These are phyloP conservation scores for Amanita muscaria DNA, from an alignment of 768 basidiomycete species.

Conservation along the genomic window DNA sequence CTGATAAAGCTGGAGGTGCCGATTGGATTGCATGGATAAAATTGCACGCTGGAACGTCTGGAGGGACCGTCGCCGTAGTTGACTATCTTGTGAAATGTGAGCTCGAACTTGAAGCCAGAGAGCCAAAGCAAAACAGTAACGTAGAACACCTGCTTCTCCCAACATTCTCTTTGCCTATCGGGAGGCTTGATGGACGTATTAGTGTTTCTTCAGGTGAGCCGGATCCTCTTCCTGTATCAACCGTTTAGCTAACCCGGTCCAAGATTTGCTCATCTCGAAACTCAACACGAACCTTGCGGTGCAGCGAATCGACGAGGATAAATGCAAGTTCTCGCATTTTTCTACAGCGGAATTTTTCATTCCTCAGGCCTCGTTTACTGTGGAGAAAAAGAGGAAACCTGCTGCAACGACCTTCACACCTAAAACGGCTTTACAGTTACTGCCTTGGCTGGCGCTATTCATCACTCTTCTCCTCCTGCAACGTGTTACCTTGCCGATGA, in stretches of 20 bases:
- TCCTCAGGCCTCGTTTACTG: slow-evolving; percentile 9
- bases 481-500: neutral
- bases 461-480: neutral
- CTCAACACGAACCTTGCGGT: slow-evolving; percentile 18
- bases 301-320: neutral
- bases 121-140: slow-evolving; percentile 29
- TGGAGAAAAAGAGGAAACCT: slow-evolving; percentile 9
- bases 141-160: slow-evolving; percentile 46
- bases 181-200: slow-evolving; percentile 54
- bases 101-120: slow-evolving; percentile 7
- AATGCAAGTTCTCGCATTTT: slow-evolving; percentile 8
- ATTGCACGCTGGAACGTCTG: slow-evolving; percentile 43
- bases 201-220: slow-evolving; percentile 44
- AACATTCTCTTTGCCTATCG: slow-evolving; percentile 63
- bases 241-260: slow-evolving; percentile 6
- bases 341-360: slow-evolving; percentile 7
- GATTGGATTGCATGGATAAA: slow-evolving; percentile 62
- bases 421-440: neutral
- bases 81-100: slow-evolving; percentile 53
- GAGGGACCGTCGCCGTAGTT: slow-evolving; percentile 44
- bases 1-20: slow-evolving; percentile 46
- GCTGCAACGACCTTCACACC: neutral
- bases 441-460: slow-evolving; percentile 3
- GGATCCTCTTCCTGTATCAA: slow-evolving; percentile 4
- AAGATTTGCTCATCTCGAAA: slow-evolving; percentile 35